Evolutionary conservation across 1,139 yeast species (phyloP).

Genomic region (Geotrichum klebahnii): DNA sequence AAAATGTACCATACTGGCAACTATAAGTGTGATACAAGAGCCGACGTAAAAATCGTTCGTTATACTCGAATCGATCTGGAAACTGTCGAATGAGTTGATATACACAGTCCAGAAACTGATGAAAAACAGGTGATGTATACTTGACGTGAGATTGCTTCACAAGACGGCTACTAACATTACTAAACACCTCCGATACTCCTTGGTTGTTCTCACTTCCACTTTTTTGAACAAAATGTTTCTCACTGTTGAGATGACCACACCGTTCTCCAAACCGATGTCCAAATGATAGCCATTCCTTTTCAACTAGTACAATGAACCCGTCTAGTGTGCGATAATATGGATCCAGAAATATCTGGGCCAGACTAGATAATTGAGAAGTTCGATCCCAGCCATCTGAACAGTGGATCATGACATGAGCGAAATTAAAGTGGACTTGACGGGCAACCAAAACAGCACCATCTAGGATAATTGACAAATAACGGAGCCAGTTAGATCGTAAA

Average conservation of each 20-base stretch:
- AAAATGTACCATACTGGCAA: slow-evolving; percentile 90
- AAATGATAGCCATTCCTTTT: slow-evolving; percentile 93
- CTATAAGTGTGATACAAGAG: slow-evolving; percentile 83
- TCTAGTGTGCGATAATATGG: slow-evolving; percentile 83
- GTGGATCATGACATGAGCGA: slow-evolving; percentile 79
- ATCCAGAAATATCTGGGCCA: slow-evolving; percentile 82
- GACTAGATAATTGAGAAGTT: slow-evolving; percentile 81
- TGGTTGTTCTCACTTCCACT: slow-evolving; percentile 29
- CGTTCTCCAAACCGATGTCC: slow-evolving; percentile 88
- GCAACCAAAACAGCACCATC: slow-evolving; percentile 75
- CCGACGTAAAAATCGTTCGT: slow-evolving; percentile 79
- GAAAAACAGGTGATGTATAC: slow-evolving; percentile 82
- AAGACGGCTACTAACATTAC: slow-evolving; percentile 37
- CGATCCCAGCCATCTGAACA: slow-evolving; percentile 99
- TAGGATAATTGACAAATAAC: slow-evolving; percentile 61
- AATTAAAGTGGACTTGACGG: slow-evolving; percentile 73
- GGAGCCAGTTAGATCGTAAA: slow-evolving; percentile 74
- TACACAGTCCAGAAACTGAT: slow-evolving; percentile 86
- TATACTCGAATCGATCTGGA: slow-evolving; percentile 75
- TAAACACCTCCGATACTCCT: slow-evolving; percentile 42
- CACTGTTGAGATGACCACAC: slow-evolving; percentile 58
- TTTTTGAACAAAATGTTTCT: slow-evolving; percentile 27
- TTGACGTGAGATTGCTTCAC: slow-evolving; percentile 43
- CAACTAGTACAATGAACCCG: slow-evolving; percentile 80
- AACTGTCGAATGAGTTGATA: slow-evolving; percentile 71